phyloP scores from a whole-genome alignment of 768 basidiomycete species.

The Suillus weaverae region DNA sequence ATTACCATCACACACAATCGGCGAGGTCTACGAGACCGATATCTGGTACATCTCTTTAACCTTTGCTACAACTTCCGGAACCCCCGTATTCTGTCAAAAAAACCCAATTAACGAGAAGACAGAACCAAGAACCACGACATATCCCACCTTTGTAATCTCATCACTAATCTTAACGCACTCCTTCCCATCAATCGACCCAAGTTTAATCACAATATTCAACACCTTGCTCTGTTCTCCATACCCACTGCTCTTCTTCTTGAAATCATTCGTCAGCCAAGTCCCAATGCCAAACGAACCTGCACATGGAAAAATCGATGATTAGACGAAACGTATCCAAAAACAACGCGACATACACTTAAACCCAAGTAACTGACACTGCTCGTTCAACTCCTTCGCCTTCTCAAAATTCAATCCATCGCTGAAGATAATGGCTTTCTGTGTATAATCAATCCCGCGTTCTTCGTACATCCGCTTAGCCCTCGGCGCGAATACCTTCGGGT shows the following conservation, averaged over 20 bases:
- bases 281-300: conserved; percentile 92
- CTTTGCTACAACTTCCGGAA: conserved; percentile 42
- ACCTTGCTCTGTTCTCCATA: conserved; percentile 69
- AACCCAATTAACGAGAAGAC: background rate
- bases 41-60: background rate
- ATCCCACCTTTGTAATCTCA: conserved; percentile 73
- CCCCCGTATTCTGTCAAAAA: conserved; percentile 62
- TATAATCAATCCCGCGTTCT: conserved; percentile 64
- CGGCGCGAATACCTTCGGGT: conserved; percentile 79
- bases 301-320: background rate
- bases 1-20: background rate
- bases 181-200: conserved; percentile 67
- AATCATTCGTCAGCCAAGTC: conserved; percentile 91
- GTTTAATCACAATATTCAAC: conserved; percentile 94
- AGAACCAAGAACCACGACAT: background rate
- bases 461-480: conserved; percentile 73
- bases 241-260: conserved; percentile 45
- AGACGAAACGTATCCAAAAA: background rate
- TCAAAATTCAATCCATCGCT: conserved; percentile 80
- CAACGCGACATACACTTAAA: conserved; percentile 47
- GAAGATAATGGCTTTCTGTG: conserved; percentile 72
- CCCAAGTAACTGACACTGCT: conserved; percentile 72
- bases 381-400: conserved; percentile 66
- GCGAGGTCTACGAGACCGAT: background rate
- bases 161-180: conserved; percentile 95